phyloP scores from a whole-genome alignment of 225 moss, liverwort and hornwort species.

The Anthoceros angustus region DNA sequence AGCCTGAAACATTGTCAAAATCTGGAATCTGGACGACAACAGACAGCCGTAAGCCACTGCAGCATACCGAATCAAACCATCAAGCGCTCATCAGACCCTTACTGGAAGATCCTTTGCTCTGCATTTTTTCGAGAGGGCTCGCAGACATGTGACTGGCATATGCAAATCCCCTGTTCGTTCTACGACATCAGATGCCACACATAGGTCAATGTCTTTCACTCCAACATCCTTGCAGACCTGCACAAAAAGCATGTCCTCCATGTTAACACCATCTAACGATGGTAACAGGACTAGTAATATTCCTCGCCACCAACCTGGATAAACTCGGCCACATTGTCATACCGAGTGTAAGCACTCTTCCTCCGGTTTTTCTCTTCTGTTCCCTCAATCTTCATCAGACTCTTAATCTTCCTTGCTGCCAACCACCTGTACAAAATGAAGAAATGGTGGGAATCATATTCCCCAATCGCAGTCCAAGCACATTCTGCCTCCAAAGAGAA shows the following conservation, averaged over 20 bases:
- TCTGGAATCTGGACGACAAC: not conserved
- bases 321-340: not conserved
- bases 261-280: too few species aligned
- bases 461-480: too few species aligned
- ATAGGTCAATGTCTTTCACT: not conserved
- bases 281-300: too few species aligned
- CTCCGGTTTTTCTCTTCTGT: not conserved
- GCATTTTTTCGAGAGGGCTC: not conserved
- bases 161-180: not conserved
- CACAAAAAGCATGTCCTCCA: not conserved
- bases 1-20: not conserved
- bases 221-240: not conserved
- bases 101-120: not conserved
- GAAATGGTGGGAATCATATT: not conserved
- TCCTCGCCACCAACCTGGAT: not conserved
- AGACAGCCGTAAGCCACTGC: not conserved
- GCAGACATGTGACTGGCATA: not conserved
- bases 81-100: not conserved
- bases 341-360: not conserved
- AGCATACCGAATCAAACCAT: not conserved
- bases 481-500: not conserved
- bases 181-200: not conserved
- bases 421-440: not conserved
- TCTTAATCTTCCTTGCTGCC: not conserved
- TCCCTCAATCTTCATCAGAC: not conserved